Evolutionary conservation across 768 basidiomycete genomes (phyloP), one percentile per base, ranked within the genome.

Genomic region (Termitomyces bulborhizus): DNA sequence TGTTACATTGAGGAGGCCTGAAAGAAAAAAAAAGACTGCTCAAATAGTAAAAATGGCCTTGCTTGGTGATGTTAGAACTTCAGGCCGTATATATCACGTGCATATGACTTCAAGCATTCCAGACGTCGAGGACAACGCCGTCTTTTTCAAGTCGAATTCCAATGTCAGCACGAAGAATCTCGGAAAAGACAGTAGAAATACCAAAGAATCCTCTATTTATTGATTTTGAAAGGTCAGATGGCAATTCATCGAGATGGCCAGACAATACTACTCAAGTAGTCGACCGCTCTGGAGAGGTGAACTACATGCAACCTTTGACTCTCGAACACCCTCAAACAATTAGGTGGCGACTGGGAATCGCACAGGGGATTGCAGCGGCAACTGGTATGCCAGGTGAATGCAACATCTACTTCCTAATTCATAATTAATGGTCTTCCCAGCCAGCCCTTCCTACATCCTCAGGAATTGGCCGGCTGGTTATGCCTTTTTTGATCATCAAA

Each of bases 401-500:
- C 24, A 32, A 12, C 31, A 41, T 29, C 44, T 31, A 52, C 29
- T 48, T 50, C 41, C 15, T 40, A n/a, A n/a, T 27, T 27, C 18
- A 29, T 36, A 48, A 53, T 29, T 52, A 45, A 53, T 56, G 21
- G 42, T 60, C 27, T 48, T 44, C 57, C n/a, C 44, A 86, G 83
- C 64, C 36, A 82, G 80, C 11, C 73, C 68, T 9, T 73, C 59
- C 8, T 88, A 90, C 63, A 78, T 86, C 26, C 71, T 93, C 34
- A 78, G 77, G 55, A 60, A 68, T 50, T 91, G 84, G 74, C 91
- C 91, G 0, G 66, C 70, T 16, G 79, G 80, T 16, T 93, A 94
- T 70, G 73, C 75, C 24, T 73, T 93, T 69, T 91, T 72, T 62
- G 84, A 88, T 64, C 91, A 93, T 59, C 74, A 86, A 57, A 90